Conservation (phyloP, 2,329 filamentous ascomycete genomes). For the Trichoderma hamatum region DNA sequence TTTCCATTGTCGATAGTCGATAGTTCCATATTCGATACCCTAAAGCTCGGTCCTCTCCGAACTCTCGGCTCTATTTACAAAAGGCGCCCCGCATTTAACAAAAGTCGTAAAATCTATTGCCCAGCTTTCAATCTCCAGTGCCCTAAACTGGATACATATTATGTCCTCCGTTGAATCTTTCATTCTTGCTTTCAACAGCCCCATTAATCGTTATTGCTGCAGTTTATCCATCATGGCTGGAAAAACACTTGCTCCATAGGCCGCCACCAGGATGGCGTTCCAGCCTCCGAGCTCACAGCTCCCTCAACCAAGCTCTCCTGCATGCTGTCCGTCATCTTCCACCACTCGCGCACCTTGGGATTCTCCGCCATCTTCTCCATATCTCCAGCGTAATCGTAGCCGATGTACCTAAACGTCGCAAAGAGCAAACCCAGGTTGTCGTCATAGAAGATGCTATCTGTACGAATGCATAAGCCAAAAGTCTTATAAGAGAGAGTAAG, state of each 20-base stretch:
- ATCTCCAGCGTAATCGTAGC: conserved; percentile 70
- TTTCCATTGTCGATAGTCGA: neutral
- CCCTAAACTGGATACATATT: neutral
- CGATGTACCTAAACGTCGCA: conserved; percentile 78
- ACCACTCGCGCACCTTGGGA: conserved; percentile 75
- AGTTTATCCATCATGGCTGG: conserved; percentile 46
- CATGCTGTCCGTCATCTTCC: conserved; percentile 76
- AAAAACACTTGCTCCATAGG: conserved; percentile 71
- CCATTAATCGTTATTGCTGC: too few species aligned
- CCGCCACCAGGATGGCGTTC: conserved; percentile 69
- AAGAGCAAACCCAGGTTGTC: conserved; percentile 66
- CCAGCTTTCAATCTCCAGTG: neutral
- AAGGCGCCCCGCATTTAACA: neutral
- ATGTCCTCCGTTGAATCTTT: neutral
- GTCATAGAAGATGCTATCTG: conserved; percentile 76
- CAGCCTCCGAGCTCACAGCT: conserved; percentile 60
- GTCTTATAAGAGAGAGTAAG: neutral
- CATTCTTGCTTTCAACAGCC: neutral
- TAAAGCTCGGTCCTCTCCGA: neutral
- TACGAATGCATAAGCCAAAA: neutral
- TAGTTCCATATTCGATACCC: neutral
- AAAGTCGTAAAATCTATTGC: neutral
- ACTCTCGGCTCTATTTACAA: neutral
- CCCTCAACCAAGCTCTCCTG: conserved; percentile 67
- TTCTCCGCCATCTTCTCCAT: conserved; percentile 78